Percentiles rank a stretch among this genome's conserved stretches.
Evolutionary conservation across 495 filamentous ascomycete species (phyloP).

Genomic region (Penicillium riverlandense): DNA sequence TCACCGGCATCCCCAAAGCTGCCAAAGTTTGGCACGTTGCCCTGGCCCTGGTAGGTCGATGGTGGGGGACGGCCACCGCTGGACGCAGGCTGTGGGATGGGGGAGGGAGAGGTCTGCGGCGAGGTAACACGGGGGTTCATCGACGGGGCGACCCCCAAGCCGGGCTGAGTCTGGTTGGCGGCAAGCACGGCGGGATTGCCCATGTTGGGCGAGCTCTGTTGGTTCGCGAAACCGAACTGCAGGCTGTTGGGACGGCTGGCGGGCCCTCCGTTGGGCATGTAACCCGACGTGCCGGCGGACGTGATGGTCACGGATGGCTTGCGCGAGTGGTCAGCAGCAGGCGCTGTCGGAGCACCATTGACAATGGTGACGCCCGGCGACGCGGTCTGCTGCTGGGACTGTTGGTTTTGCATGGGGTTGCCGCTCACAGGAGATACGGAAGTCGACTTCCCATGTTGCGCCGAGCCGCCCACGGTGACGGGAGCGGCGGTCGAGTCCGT

Average conservation of each 20-base stretch:
- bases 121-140: conserved; percentile 60
- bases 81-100: conserved; percentile 78
- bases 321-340: conserved; percentile 62
- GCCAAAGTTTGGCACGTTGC: conserved; percentile 67
- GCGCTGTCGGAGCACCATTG: conserved; percentile 54
- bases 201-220: conserved; percentile 59
- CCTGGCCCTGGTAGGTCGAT: conserved; percentile 58
- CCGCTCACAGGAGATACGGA: conserved; percentile 78
- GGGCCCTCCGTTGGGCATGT: conserved; percentile 68
- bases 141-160: conserved; percentile 53
- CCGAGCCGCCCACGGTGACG: conserved; percentile 64
- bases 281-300: conserved; percentile 64
- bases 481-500: conserved; percentile 57
- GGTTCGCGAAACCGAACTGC: conserved; percentile 70
- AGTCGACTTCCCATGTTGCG: conserved; percentile 77
- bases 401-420: conserved; percentile 54
- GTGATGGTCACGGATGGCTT: conserved; percentile 86
- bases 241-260: conserved; percentile 54
- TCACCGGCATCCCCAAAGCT: conserved; percentile 63
- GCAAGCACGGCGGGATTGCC: conserved; percentile 42
- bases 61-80: conserved; percentile 76
- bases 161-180: conserved; percentile 34
- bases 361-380: conserved; percentile 59
- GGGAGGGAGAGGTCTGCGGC: conserved; percentile 73
- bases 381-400: conserved; percentile 12